A percentile compares a stretch with the other conserved stretches of the same genome.
Evolutionary conservation across 306 rosid species (phyloP).

Genomic region (Pueraria montana): DNA sequence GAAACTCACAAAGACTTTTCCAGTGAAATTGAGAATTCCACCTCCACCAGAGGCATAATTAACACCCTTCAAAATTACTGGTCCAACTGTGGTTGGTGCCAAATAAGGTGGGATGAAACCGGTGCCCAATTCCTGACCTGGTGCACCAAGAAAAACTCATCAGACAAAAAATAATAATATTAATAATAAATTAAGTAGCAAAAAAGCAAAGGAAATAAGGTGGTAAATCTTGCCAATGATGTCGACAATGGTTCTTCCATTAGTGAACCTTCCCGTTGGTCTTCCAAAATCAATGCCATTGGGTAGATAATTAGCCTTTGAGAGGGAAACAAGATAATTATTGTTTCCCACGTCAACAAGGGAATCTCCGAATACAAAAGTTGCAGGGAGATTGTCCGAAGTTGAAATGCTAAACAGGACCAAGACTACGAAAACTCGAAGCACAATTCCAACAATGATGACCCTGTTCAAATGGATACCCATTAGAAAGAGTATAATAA

Average conservation of each 20-base stretch:
- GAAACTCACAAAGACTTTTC: conserved; percentile 63
- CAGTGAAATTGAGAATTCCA: conserved; percentile 78
- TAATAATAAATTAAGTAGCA: not conserved
- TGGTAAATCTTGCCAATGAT: conserved; percentile 62
- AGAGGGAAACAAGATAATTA: conserved; percentile 64
- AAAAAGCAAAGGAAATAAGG: not conserved
- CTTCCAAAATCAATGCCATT: conserved; percentile 76
- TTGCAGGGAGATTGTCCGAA: conserved; percentile 57
- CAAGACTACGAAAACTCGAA: conserved; percentile 35
- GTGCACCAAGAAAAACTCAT: conserved; percentile 8
- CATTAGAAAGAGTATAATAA: conserved; percentile 47
- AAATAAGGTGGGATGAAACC: conserved; percentile 70
- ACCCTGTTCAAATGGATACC: conserved; percentile 44
- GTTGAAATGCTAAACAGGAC: conserved; percentile 46
- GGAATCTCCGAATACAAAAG: conserved; percentile 81
- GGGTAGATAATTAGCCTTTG: conserved; percentile 68
- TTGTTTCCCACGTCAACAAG: conserved; percentile 81
- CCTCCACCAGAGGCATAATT: conserved; percentile 85
- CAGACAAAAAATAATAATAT: not conserved
- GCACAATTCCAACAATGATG: conserved; percentile 27
- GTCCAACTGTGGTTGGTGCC: conserved; percentile 68
- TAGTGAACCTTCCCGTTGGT: conserved; percentile 83
- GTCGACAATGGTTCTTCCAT: conserved; percentile 76
- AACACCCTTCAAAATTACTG: conserved; percentile 66
- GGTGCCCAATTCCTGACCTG: conserved; percentile 68